A percentile compares a stretch with the other conserved stretches of the same genome.
These are phyloP conservation scores for Onygenales sp. DNA, from an alignment of 2,329 filamentous ascomycete genomes.

Conservation along the genomic window DNA sequence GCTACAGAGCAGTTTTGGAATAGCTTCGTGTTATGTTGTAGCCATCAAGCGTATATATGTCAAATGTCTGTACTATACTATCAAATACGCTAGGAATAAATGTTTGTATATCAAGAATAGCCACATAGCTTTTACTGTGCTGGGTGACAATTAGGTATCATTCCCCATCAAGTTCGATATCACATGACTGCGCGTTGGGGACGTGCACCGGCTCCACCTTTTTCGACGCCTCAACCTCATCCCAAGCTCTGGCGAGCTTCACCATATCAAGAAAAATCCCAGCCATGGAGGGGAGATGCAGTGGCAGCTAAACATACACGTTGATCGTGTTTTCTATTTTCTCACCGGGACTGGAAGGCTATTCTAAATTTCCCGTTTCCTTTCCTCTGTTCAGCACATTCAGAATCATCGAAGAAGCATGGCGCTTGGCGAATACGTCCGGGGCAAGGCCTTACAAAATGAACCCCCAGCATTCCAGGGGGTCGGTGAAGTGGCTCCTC, in stretches of 20 bases:
- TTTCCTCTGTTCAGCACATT: constrained; percentile 3
- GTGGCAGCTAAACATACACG: background rate
- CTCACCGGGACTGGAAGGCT: background rate
- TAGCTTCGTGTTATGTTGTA: background rate
- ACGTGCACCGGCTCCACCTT: background rate
- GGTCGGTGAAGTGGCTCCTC: constrained; percentile 13
- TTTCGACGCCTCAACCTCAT: background rate
- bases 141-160: no score
- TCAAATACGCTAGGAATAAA: background rate
- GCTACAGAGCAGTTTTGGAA: background rate
- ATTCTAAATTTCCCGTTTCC: background rate
- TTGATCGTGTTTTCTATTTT: background rate
- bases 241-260: background rate
- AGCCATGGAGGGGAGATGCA: background rate
- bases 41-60: background rate
- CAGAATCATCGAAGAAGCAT: constrained; percentile 12
- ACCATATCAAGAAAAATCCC: background rate
- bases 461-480: constrained; percentile 19
- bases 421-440: constrained; percentile 35
- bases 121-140: no score
- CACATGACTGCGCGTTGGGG: background rate
- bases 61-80: background rate
- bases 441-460: constrained; percentile 11
- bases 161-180: background rate
- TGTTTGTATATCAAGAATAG: background rate